phyloP scores from a whole-genome alignment of 306 rosid genomes.

The Sicyos edulis region DNA sequence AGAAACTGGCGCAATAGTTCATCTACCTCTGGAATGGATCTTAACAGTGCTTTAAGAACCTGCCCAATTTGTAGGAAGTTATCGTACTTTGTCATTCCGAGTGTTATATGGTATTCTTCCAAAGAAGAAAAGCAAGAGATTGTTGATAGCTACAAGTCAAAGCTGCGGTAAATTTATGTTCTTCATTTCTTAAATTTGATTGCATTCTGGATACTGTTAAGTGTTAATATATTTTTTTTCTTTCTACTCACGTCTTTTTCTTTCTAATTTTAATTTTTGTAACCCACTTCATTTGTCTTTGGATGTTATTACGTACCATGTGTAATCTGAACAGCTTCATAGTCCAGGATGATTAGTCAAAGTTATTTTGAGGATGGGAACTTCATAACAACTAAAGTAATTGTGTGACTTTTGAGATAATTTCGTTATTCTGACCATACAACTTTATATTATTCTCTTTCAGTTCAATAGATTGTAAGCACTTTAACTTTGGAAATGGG shows the following conservation, averaged over 20 bases:
- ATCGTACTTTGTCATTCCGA: slow-evolving; percentile 90
- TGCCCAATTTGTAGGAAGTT: slow-evolving; percentile 96
- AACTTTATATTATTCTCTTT: slow-evolving; percentile 11
- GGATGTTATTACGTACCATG: neutral
- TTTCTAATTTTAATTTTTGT: neutral
- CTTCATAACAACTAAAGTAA: slow-evolving; percentile 4
- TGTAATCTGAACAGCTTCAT: neutral
- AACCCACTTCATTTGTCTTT: neutral
- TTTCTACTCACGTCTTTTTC: neutral
- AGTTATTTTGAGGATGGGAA: neutral
- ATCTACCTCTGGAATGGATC: slow-evolving; percentile 81
- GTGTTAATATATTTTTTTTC: neutral
- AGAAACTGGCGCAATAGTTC: slow-evolving; percentile 97
- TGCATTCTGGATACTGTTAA: slow-evolving; percentile 1
- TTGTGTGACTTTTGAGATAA: neutral
- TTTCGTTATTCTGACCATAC: neutral
- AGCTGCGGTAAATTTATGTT: slow-evolving; percentile 61
- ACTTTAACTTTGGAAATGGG: slow-evolving; percentile 93
- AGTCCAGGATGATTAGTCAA: neutral
- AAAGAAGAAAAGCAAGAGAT: slow-evolving; percentile 83
- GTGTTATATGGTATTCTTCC: slow-evolving; percentile 87
- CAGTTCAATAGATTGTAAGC: slow-evolving; percentile 97
- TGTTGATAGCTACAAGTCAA: slow-evolving; percentile 76
- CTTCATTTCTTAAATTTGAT: slow-evolving; percentile 17
- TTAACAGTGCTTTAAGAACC: slow-evolving; percentile 78